Evolutionary conservation across 2,329 filamentous ascomycete genomes (phyloP), one percentile per base, ranked within the genome.

Genomic region (Aaosphaeria arxii): DNA sequence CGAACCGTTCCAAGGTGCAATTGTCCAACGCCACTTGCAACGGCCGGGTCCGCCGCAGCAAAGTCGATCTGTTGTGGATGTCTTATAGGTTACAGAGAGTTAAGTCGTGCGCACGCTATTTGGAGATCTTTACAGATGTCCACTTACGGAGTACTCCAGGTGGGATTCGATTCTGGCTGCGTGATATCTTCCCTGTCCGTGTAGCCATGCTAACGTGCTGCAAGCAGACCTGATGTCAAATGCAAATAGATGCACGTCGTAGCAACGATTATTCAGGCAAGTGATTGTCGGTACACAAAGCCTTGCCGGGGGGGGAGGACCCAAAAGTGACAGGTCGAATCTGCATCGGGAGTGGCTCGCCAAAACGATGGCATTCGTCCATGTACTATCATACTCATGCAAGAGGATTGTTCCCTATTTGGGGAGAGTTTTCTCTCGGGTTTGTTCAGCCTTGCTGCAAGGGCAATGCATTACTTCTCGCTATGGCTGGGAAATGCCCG

Each of bases 371-470:
- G 33, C 33, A 9, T 36, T 36, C 13, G 33, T 9, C 2, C 13
- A 36, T 24, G 17, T 24, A 24, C 3, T 24, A 24, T 24, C 17
- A 24, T 24, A 24, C 17, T 24, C 2, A 24, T 24, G 17, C 17
- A 24, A 24, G 3, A 24, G 17, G 17, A 24, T 24, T 24, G 17
- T 24, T 24, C 17, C 17, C 17, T 24, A 24, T 24, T 24, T 24
- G 17, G 33, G 33, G n/a, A 9, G 33, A 4, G 2, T 9, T 36
- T n/a, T 36, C 33, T 36, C 33, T 36, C 9, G 33, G 7, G 33
- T 36, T 36, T 24, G 7, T 28, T 64, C 62, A 68, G 63, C 61
- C 62, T 54, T 67, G 61, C 64, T 65, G 63, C 61, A 69, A 67
- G 63, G 65, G 58, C 58, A 54, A 51, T 53, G 50, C 45, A 54